phyloP scores from a whole-genome alignment of 208 protist species.

The Leishmania major region DNA sequence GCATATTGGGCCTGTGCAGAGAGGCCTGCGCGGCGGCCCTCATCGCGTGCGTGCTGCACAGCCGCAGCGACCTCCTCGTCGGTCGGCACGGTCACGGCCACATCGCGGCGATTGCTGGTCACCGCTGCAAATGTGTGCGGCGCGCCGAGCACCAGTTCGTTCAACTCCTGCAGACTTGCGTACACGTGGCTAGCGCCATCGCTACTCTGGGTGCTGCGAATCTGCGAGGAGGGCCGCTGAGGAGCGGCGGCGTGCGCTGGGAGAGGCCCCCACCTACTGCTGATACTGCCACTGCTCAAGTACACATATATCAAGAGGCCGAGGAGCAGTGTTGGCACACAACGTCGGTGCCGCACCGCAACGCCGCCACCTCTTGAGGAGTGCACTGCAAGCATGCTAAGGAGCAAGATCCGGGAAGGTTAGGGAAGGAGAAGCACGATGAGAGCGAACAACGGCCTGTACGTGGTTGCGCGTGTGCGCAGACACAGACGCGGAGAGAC shows the following conservation, averaged over 20 bases:
- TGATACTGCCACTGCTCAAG: background rate
- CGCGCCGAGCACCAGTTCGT: background rate
- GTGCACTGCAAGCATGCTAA: background rate
- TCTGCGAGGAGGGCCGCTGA: background rate
- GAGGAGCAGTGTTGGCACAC: background rate
- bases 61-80: conserved; percentile 9
- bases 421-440: background rate
- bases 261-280: background rate
- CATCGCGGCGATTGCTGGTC: background rate
- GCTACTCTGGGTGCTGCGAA: background rate
- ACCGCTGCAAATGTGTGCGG: conserved; percentile 14
- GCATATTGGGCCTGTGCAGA: background rate
- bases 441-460: background rate
- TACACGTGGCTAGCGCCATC: conserved; percentile 7
- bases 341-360: background rate
- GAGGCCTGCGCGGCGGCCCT: background rate
- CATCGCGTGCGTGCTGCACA: conserved; percentile 10
- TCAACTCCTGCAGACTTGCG: conserved; percentile 23
- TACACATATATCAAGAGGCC: background rate
- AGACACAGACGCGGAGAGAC: background rate
- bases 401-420: conserved; percentile 2
- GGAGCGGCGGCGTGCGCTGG: background rate
- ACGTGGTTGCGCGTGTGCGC: background rate
- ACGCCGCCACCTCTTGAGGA: background rate
- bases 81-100: background rate